Evolutionary conservation across 495 filamentous ascomycete species (phyloP).

Genomic region (Podospora comata): DNA sequence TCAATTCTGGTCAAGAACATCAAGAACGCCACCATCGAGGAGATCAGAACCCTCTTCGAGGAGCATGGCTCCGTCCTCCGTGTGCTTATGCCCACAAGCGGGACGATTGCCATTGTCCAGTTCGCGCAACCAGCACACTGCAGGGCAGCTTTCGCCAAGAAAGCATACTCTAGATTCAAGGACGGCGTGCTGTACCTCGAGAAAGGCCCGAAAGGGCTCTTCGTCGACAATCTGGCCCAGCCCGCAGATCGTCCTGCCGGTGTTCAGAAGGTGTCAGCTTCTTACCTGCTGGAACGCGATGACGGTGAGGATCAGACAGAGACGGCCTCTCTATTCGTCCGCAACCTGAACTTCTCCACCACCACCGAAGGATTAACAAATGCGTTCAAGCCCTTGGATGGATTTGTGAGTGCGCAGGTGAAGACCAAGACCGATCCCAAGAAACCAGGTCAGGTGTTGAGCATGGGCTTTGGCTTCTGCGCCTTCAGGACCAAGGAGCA

Average conservation of each 20-base stretch:
- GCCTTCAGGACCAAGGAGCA: slow-evolving; percentile 77
- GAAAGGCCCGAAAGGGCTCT: slow-evolving; percentile 83
- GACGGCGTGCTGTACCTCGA: slow-evolving; percentile 91
- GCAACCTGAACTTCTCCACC: slow-evolving; percentile 91
- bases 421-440: slow-evolving; percentile 88
- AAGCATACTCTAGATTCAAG: slow-evolving; percentile 87
- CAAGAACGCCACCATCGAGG: slow-evolving; percentile 68
- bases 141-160: slow-evolving; percentile 70
- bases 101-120: slow-evolving; percentile 89
- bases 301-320: slow-evolving; percentile 51
- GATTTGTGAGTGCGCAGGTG: slow-evolving; percentile 77
- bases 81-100: slow-evolving; percentile 86
- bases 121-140: slow-evolving; percentile 74
- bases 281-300: slow-evolving; percentile 57
- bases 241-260: slow-evolving; percentile 30
- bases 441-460: slow-evolving; percentile 74
- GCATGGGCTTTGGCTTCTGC: slow-evolving; percentile 95
- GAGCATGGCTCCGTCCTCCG: slow-evolving; percentile 69
- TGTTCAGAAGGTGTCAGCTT: slow-evolving; percentile 41
- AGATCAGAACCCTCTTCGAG: slow-evolving; percentile 63
- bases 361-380: slow-evolving; percentile 69
- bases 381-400: slow-evolving; percentile 74
- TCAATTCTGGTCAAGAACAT: slow-evolving; percentile 95
- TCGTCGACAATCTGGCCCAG: slow-evolving; percentile 46
- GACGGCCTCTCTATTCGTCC: slow-evolving; percentile 81